phyloP scores from a whole-genome alignment of 176 grass and related monocot genomes.

The Musa acuminata region DNA sequence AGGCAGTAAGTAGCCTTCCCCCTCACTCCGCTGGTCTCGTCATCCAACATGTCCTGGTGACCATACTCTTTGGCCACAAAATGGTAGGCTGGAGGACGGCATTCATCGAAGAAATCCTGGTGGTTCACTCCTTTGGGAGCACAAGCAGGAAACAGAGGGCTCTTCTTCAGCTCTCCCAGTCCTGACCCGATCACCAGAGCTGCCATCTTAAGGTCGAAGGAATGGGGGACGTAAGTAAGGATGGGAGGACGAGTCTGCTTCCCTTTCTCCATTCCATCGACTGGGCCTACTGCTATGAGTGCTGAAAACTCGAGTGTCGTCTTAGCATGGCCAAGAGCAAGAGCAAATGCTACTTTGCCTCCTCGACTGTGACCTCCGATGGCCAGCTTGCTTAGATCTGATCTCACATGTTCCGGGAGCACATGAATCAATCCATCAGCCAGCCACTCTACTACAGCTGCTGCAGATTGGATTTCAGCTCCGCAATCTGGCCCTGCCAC shows the following conservation, averaged over 20 bases:
- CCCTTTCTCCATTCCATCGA: conserved; percentile 63
- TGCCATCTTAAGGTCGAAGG: conserved; percentile 31
- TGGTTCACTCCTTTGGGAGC: conserved; percentile 58
- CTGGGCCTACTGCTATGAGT: conserved; percentile 63
- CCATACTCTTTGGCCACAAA: conserved; percentile 71
- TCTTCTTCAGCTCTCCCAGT: conserved; percentile 41
- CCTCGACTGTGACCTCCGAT: conserved; percentile 80
- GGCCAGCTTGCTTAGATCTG: conserved; percentile 30
- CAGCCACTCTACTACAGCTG: conserved; percentile 50
- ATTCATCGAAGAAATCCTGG: conserved; percentile 49
- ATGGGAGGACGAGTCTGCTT: conserved; percentile 61
- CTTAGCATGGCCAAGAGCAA: conserved; percentile 37
- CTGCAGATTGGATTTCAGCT: conserved; percentile 54
- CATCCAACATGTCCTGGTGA: conserved; percentile 79
- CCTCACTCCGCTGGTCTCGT: conserved; percentile 52
- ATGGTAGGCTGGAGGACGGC: conserved; percentile 37
- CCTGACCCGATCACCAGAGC: conserved; percentile 71
- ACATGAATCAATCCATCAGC: conserved; percentile 20
- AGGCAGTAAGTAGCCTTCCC: conserved; percentile 40
- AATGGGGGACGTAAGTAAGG: conserved; percentile 20
- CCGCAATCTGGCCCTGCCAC: conserved; percentile 50
- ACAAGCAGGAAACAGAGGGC: conserved; percentile 43
- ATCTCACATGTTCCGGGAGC: conserved; percentile 23
- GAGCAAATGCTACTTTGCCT: conserved; percentile 70
- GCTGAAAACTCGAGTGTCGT: conserved; percentile 31